Evolutionary conservation across 371 early-diverging fungal species (phyloP), one percentile per base, ranked within the genome.

Genomic region (Smittium culicis): DNA sequence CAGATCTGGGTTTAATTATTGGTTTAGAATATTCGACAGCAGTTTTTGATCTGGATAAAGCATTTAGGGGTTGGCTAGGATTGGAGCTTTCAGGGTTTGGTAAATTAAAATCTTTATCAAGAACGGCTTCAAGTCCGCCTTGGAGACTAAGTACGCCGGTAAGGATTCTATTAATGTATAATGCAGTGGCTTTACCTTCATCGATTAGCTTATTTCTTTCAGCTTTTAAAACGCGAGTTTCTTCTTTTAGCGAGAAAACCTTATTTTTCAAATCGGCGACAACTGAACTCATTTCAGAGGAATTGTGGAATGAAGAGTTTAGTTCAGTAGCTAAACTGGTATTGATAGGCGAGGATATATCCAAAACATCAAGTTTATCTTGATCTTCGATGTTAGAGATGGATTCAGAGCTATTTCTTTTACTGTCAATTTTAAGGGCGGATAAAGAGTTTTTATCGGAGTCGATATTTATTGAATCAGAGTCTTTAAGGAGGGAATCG

Each of bases 81-180:
- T 45, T 45, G 45, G 5, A 11, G 20, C 20, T 45, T 63, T 63
- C 35, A 34, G 33, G 28, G 27, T 56, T 69, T 69, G 35, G 35
- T 25, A 64, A 24, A 31, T 76, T 76, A 65, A 69, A 76, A 68
- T 76, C 76, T 68, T 66, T 66, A 35, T 74, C 72, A 2, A 76
- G 70, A 1, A 76, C 70, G 11, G 69, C 76, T 29, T 76, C 76
- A 29, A 76, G 76, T 27, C 76, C 76, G 62, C 67, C 77, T 33
- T 71, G 59, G 66, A 74, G 76, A 29, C 71, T 67, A 59, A 82
- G 61, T 65, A 82, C 81, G 60, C 80, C 75, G 59, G 69, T 69
- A n/a, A 86, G 71, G 54, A 88, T 85, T 72, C 83, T 88, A 75
- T 81, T 77, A 73, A 88, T 79, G 64, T 88, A 88, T 24, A 84